These are phyloP conservation scores for Sphagnum magellanicum DNA, from an alignment of 228 moss, liverwort and hornwort species.

Conservation along the genomic window DNA sequence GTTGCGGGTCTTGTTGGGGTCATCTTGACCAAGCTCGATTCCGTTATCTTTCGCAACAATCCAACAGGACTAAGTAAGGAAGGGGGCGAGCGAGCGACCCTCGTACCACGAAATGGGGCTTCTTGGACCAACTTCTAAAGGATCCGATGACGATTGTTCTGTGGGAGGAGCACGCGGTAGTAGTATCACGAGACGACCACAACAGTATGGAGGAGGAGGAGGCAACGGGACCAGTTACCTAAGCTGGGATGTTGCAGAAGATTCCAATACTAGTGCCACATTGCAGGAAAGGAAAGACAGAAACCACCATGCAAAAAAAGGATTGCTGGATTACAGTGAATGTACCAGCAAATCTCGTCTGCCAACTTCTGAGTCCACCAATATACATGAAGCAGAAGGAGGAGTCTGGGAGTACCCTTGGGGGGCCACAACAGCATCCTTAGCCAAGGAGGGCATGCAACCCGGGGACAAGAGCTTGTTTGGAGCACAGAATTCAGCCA, in stretches of 20 bases:
- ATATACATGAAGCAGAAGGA: constrained; percentile 22
- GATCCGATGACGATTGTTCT: constrained; percentile 13
- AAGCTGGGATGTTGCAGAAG: constrained; percentile 21
- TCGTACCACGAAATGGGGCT: constrained; percentile 24
- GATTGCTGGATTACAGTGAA: constrained; percentile 45
- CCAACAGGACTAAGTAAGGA: no score
- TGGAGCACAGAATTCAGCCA: constrained; percentile 34
- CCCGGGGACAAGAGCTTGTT: constrained; percentile 37
- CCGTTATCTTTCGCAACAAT: no score
- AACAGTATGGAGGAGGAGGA: not conserved
- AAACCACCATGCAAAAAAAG: constrained; percentile 23
- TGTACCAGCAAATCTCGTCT: constrained; percentile 31
- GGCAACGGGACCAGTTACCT: constrained; percentile 11
- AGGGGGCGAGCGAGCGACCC: no score
- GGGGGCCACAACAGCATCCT: constrained; percentile 19
- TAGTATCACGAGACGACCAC: constrained; percentile 2
- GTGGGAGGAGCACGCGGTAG: constrained; percentile 19
- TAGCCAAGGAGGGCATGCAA: constrained; percentile 26
- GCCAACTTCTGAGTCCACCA: constrained; percentile 12
- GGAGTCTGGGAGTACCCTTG: constrained; percentile 54
- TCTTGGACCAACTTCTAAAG: constrained; percentile 35
- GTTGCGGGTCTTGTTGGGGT: no score
- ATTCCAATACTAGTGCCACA: constrained; percentile 9
- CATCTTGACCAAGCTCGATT: no score
- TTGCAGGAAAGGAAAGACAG: constrained; percentile 13